Conservation (phyloP, 345 rosid species). For the Boechera divaricarpa region DNA sequence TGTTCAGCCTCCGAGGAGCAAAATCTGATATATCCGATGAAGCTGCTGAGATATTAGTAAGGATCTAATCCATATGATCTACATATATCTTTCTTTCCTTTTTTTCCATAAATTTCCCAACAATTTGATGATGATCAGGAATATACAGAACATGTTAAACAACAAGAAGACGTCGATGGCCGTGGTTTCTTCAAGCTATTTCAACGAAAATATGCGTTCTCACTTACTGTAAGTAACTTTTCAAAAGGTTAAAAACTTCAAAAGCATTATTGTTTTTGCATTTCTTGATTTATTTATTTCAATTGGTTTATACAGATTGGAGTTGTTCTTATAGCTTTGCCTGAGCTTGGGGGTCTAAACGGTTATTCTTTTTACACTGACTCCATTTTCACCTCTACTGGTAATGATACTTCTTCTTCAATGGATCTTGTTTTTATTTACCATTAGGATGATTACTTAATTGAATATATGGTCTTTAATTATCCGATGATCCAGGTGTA, state of each 20-base stretch:
- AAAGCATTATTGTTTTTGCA: background rate
- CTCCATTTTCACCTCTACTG: conserved; percentile 59
- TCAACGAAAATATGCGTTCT: conserved; percentile 37
- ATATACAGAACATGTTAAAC: conserved; percentile 37
- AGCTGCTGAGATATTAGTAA: conserved; percentile 46
- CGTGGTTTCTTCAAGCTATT: conserved; percentile 31
- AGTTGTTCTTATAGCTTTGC: conserved; percentile 78
- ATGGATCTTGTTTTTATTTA: background rate
- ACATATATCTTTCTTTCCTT: conserved; percentile 1
- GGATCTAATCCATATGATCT: conserved; percentile 3
- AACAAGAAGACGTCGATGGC: conserved; percentile 9
- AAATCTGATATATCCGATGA: conserved; percentile 42
- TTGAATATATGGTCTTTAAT: background rate
- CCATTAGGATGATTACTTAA: conserved; percentile 3
- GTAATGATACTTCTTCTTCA: conserved; percentile 41
- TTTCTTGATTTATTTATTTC: background rate
- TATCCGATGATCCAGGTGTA: conserved; percentile 56
- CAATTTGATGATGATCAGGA: conserved; percentile 28
- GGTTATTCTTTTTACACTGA: conserved; percentile 62
- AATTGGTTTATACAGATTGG: conserved; percentile 52
- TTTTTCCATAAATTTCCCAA: background rate
- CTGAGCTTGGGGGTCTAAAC: conserved; percentile 79
- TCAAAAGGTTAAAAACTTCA: background rate
- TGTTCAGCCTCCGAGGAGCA: conserved; percentile 35
- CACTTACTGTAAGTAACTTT: conserved; percentile 35